Conservation (phyloP, 2,329 filamentous ascomycete genomes). For the Pseudocercospora cruenta region DNA sequence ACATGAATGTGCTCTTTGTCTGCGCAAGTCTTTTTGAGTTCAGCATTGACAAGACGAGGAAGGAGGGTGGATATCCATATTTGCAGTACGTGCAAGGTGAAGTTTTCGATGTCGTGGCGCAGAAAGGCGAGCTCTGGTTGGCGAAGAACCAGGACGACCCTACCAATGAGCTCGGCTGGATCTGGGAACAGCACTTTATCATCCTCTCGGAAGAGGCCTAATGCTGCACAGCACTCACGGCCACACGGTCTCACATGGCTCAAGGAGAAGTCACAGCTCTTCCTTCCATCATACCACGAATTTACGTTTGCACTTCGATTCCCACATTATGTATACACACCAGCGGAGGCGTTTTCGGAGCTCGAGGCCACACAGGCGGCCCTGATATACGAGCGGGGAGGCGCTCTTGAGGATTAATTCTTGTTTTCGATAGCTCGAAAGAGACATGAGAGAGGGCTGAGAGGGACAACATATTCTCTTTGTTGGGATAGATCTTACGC, state of each 20-base stretch:
- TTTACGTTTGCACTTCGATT: slow-evolving; percentile 5
- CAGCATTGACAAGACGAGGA: slow-evolving; percentile 88
- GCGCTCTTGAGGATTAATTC: not conserved
- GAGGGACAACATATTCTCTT: slow-evolving; percentile 11
- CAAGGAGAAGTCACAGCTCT: not conserved
- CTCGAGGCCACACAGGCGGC: not conserved
- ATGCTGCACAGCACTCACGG: not conserved
- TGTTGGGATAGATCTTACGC: slow-evolving; percentile 18
- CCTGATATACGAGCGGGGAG: not conserved
- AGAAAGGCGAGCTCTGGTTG: slow-evolving; percentile 97
- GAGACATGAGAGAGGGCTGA: slow-evolving; percentile 1
- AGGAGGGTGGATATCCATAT: slow-evolving; percentile 94
- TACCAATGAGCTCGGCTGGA: slow-evolving; percentile 82
- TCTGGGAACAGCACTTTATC: slow-evolving; percentile 96
- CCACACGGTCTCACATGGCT: not conserved
- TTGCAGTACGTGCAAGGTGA: slow-evolving; percentile 94
- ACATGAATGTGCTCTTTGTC: slow-evolving; percentile 72
- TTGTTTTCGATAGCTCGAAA: not conserved
- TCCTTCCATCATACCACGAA: slow-evolving; percentile 2
- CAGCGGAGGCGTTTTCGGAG: slow-evolving; percentile 16
- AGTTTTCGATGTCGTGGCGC: slow-evolving; percentile 73
- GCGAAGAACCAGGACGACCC: slow-evolving; percentile 95
- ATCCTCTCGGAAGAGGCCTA: slow-evolving; percentile 32
- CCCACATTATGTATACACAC: slow-evolving; percentile 6
- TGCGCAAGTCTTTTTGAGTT: slow-evolving; percentile 96